Evolutionary conservation across 2,329 filamentous ascomycete species (phyloP), one percentile per base, ranked within the genome.

Genomic region (Orbilia ellipsospora): DNA sequence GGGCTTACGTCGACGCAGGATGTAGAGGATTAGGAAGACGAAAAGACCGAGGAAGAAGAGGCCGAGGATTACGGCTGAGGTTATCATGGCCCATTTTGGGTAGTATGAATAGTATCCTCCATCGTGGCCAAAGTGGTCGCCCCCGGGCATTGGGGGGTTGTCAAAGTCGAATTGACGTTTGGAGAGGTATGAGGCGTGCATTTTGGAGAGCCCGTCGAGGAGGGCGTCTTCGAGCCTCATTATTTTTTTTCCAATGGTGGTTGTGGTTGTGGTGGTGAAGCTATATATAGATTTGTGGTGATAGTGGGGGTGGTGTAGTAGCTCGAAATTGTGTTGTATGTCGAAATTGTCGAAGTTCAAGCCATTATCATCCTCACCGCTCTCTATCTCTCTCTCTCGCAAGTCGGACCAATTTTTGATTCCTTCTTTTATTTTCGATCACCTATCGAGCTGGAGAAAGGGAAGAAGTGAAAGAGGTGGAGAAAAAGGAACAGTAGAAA

Each of bases 111-210:
- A 48, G 44, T 56, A 52, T 54, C 63, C 67, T 28, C 40, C 13
- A 54, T 75, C 72, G 23, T 60, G 64, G 72, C 72, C 72, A 55
- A 75, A 75, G 48, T 69, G 64, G 48, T 69, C 65, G 52, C 72
- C 72, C 10, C 62, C 59, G 4, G 72, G 72, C 57, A 75, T 75
- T 12, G 72, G 72, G 45, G 18, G 6, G 15, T 48, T 48, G 44
- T 54, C 20, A 36, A 50, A 31, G 61, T 42, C 13, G 48, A 61
- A 55, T 44, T 75, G 72, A 13, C 72, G 72, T 57, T 69, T 75
- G 64, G 60, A 7, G 57, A 68, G 63, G 42, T 28, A 7, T 42
- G 57, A 5, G 50, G 64, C 31, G 40, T 28, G 15, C 72, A 69
- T 75, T 45, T 55, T 68, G 20, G 40, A 13, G 28, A 74, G 63